phyloP scores from a whole-genome alignment of 2,329 filamentous ascomycete genomes.

The Lecanicillium sp. region DNA sequence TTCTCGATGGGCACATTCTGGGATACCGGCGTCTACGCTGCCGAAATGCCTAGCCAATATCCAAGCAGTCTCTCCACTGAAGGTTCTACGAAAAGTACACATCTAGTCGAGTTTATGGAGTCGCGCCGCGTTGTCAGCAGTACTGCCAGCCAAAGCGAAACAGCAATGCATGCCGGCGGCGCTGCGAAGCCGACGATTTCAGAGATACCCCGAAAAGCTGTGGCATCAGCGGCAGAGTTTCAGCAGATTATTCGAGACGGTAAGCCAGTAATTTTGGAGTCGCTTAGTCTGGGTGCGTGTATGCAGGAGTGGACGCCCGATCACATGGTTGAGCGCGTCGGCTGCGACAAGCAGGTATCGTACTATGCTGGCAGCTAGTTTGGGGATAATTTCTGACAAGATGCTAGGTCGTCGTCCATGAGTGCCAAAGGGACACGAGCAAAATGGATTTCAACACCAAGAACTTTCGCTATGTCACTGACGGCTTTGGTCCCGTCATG shows the following conservation, averaged over 20 bases:
- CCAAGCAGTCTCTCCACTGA: too few species aligned
- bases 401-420: constrained; percentile 63
- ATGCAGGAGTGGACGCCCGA: constrained; percentile 57
- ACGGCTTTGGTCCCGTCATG: constrained; percentile 60
- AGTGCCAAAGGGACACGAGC: constrained; percentile 43
- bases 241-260: constrained; percentile 46
- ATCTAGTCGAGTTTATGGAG: not conserved
- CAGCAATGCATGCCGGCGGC: not conserved
- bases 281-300: constrained; percentile 60
- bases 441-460: constrained; percentile 77
- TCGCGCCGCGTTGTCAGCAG: constrained; percentile 7
- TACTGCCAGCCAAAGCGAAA: constrained; percentile 7
- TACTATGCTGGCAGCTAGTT: too few species aligned
- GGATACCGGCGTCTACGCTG: constrained; percentile 54
- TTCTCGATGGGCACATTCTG: constrained; percentile 87
- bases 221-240: constrained; percentile 52
- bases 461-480: constrained; percentile 71
- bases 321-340: constrained; percentile 58
- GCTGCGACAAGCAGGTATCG: constrained; percentile 50
- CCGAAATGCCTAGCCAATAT: constrained; percentile 18
- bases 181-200: constrained; percentile 14
- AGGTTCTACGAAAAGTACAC: not conserved
- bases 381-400: constrained; percentile 2
- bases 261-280: constrained; percentile 54
- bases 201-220: constrained; percentile 41